Percentiles rank a stretch among this genome's conserved stretches.
phyloP scores from a whole-genome alignment of 1,284 basidiomycete genomes.

The Cryptococcus sp. region DNA sequence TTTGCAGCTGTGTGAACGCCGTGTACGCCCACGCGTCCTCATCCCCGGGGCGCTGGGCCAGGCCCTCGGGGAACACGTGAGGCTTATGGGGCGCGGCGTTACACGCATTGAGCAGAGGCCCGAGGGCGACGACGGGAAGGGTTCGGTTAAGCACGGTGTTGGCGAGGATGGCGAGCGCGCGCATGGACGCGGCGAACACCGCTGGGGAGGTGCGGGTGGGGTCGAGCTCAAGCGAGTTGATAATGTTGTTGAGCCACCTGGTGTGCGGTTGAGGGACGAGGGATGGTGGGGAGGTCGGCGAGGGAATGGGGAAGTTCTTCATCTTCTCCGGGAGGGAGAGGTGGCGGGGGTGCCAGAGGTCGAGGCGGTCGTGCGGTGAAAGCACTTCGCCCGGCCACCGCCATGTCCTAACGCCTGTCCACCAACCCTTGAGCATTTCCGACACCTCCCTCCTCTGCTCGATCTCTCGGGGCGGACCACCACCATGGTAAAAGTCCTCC shows the following conservation, averaged over 20 bases:
- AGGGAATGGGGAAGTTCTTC: slow-evolving; percentile 43
- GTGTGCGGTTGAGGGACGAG: slow-evolving; percentile 40
- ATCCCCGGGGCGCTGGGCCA: slow-evolving; percentile 1
- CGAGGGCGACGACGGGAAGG: slow-evolving; percentile 40
- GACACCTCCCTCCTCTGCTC: slow-evolving; percentile 10
- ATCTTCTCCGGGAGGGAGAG: slow-evolving; percentile 40
- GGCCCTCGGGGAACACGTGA: slow-evolving; percentile 39
- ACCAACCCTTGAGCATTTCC: slow-evolving; percentile 35
- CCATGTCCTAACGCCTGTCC: slow-evolving; percentile 47
- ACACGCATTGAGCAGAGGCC: slow-evolving; percentile 35
- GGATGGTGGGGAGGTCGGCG: slow-evolving; percentile 45
- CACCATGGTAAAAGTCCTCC: slow-evolving; percentile 39
- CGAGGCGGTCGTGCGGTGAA: slow-evolving; percentile 44
- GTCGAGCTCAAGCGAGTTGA: slow-evolving; percentile 30
- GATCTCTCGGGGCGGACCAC: slow-evolving; percentile 30
- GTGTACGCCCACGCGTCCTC: slow-evolving; percentile 39
- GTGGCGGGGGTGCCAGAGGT: slow-evolving; percentile 48
- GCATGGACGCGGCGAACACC: slow-evolving; percentile 38
- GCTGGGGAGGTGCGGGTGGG: slow-evolving; percentile 17
- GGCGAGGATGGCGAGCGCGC: slow-evolving; percentile 46
- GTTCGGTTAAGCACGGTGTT: slow-evolving; percentile 49
- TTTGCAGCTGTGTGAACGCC: slow-evolving; percentile 46
- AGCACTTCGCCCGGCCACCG: slow-evolving; percentile 46
- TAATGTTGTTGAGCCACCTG: slow-evolving; percentile 30
- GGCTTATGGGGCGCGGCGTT: slow-evolving; percentile 31